A percentile compares a stretch with the other conserved stretches of the same genome.
Evolutionary conservation across 192 early-diverging fungal species (phyloP).

Genomic region (Umbelopsis sp.): DNA sequence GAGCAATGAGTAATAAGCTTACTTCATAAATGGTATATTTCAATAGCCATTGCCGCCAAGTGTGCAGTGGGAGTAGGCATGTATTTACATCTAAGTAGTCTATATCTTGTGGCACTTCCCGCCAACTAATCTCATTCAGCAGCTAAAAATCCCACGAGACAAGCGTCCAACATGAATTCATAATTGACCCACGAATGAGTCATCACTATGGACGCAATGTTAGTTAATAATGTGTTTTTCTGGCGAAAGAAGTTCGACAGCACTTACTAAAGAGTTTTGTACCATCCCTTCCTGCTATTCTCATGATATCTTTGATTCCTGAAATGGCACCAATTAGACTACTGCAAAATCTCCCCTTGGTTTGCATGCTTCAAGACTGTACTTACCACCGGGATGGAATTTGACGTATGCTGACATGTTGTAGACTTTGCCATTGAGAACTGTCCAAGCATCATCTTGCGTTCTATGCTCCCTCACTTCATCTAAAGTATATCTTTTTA

Average conservation of each 20-base stretch:
- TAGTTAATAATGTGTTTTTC: background rate
- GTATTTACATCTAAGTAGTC: too few species aligned
- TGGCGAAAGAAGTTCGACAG: background rate
- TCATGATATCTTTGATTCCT: slow-evolving; percentile 70
- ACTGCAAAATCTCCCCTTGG: background rate
- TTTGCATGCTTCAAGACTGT: background rate
- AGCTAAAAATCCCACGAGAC: slow-evolving; percentile 68
- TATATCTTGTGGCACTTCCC: too few species aligned
- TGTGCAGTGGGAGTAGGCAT: too few species aligned
- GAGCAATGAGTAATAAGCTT: too few species aligned
- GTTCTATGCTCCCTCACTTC: slow-evolving; percentile 80
- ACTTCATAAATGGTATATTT: too few species aligned
- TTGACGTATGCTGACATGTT: slow-evolving; percentile 88
- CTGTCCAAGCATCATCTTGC: slow-evolving; percentile 87
- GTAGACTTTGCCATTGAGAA: slow-evolving; percentile 88
- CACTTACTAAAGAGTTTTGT: slow-evolving; percentile 82
- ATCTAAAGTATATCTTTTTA: slow-evolving; percentile 67
- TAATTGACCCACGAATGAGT: slow-evolving; percentile 97
- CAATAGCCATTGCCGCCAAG: too few species aligned
- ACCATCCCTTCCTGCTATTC: slow-evolving; percentile 90
- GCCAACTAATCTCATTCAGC: slow-evolving; percentile 1
- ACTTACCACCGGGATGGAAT: slow-evolving; percentile 88
- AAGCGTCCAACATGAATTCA: slow-evolving; percentile 84
- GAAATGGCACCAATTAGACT: background rate
- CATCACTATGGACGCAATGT: slow-evolving; percentile 38